phyloP scores from a whole-genome alignment of 768 basidiomycete species.

The Strobilomyces dryophilus region DNA sequence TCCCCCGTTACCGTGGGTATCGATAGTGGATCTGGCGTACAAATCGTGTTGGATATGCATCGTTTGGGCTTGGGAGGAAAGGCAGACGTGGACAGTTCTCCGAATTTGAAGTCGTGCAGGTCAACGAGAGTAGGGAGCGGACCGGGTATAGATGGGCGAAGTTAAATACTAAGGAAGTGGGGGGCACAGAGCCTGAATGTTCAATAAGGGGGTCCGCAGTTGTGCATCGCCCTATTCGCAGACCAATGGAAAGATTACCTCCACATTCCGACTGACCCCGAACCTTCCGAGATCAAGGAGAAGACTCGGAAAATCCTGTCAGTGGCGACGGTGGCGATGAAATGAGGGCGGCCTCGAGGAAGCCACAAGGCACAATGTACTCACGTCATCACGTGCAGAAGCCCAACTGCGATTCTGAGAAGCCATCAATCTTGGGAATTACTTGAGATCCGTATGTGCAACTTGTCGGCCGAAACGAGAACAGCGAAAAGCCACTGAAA shows the following conservation, averaged over 20 bases:
- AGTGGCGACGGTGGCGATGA: conserved; percentile 19
- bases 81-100: not conserved
- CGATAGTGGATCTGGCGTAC: conserved; percentile 8
- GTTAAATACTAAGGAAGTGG: conserved; percentile 17
- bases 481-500: no score
- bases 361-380: conserved; percentile 7
- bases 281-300: conserved; percentile 7
- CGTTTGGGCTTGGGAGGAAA: not conserved
- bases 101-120: not conserved
- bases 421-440: not conserved
- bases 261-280: conserved; percentile 14
- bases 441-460: not conserved
- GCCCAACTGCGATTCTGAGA: not conserved
- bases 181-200: conserved; percentile 10
- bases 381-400: conserved; percentile 6
- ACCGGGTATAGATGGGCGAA: not conserved
- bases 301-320: conserved; percentile 13
- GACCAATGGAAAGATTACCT: conserved; percentile 19
- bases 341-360: conserved; percentile 18
- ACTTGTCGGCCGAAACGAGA: not conserved
- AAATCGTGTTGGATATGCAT: conserved; percentile 5
- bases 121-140: conserved; percentile 7
- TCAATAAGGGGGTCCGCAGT: conserved; percentile 5
- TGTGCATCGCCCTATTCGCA: conserved; percentile 15
- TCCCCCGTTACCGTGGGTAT: not conserved